Evolutionary conservation across 2,329 filamentous ascomycete species (phyloP).

Genomic region (Neonectria sp.): DNA sequence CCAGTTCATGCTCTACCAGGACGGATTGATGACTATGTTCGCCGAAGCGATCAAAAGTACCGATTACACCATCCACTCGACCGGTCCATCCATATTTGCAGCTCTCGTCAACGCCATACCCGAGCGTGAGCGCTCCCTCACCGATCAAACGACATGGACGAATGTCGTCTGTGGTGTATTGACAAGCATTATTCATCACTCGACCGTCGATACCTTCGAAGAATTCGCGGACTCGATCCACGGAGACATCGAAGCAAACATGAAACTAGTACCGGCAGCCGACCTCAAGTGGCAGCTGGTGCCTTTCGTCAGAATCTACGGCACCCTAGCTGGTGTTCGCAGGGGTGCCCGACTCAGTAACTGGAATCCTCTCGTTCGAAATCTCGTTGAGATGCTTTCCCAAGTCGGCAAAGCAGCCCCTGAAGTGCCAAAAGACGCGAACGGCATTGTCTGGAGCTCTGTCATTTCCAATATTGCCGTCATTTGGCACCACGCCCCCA

Average conservation of each 20-base stretch:
- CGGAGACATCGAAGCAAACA: constrained; percentile 60
- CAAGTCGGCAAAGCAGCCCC: constrained; percentile 58
- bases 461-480: constrained; percentile 74
- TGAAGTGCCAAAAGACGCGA: constrained; percentile 53
- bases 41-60: constrained; percentile 83
- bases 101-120: constrained; percentile 67
- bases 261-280: constrained; percentile 48
- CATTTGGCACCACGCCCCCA: constrained; percentile 81
- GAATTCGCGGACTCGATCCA: constrained; percentile 76
- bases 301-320: constrained; percentile 73
- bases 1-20: constrained; percentile 79
- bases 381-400: constrained; percentile 68
- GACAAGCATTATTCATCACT: constrained; percentile 87
- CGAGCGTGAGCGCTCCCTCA: constrained; percentile 64
- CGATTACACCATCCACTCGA: constrained; percentile 72
- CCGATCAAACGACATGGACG: constrained; percentile 67
- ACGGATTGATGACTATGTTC: constrained; percentile 93
- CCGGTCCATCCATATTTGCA: constrained; percentile 67
- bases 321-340: constrained; percentile 82
- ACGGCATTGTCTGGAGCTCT: constrained; percentile 68
- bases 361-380: constrained; percentile 78
- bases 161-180: constrained; percentile 83
- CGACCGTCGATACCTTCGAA: constrained; percentile 79
- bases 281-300: constrained; percentile 57
- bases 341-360: constrained; percentile 81